Evolutionary conservation across 345 rosid species (phyloP).

Genomic region (Hibiscus tridactylites): DNA sequence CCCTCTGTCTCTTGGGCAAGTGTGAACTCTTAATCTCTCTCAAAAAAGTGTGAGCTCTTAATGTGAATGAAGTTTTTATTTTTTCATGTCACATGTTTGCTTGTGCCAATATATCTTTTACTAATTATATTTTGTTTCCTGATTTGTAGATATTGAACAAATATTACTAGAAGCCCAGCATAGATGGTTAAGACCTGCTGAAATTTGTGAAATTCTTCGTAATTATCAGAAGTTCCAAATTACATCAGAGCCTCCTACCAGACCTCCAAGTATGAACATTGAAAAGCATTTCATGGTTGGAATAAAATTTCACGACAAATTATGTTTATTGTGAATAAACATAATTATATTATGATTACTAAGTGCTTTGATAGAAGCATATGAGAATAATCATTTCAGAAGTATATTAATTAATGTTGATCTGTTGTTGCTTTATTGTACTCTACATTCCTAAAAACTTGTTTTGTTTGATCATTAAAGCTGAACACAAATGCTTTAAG

Average conservation of each 20-base stretch:
- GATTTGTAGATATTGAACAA: slow-evolving; percentile 34
- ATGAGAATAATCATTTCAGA: neutral
- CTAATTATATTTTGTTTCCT: neutral
- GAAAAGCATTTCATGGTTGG: slow-evolving; percentile 3
- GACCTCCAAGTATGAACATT: slow-evolving; percentile 61
- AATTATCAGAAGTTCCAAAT: slow-evolving; percentile 73
- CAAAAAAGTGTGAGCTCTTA: neutral
- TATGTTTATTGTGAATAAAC: neutral
- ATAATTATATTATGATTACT: neutral
- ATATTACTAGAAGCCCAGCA: slow-evolving; percentile 63
- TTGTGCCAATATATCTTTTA: neutral
- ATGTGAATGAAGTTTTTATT: neutral
- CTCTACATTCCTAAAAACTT: neutral
- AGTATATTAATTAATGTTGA: neutral
- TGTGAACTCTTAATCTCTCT: neutral
- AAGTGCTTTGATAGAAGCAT: neutral
- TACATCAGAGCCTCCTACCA: slow-evolving; percentile 59
- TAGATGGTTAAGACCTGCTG: slow-evolving; percentile 92
- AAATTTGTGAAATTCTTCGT: slow-evolving; percentile 87
- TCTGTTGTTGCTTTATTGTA: neutral
- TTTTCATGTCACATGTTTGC: neutral
- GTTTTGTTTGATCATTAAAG: neutral
- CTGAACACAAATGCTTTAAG: neutral
- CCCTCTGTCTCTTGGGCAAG: neutral
- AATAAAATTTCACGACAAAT: neutral